Conservation (phyloP, 2,329 filamentous ascomycete species). For the Dothideomycetes sp. region DNA sequence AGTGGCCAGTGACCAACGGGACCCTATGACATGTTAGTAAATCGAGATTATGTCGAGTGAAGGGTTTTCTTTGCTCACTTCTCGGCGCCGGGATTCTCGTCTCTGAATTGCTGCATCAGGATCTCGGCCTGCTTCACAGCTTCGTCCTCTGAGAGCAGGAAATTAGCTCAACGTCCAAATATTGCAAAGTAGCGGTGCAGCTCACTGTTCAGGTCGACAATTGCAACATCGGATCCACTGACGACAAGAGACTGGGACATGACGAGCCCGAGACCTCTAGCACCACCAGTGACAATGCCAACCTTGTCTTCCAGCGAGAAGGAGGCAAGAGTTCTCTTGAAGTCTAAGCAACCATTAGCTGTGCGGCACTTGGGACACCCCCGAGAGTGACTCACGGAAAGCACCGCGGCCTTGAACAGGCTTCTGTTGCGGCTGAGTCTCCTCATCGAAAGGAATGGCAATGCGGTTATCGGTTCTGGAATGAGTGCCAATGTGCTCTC, state of each 20-base stretch:
- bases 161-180: background rate
- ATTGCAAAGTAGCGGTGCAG: no score
- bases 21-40: conserved; percentile 33
- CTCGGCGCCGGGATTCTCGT: conserved; percentile 66
- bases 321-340: conserved; percentile 71
- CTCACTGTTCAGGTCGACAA: conserved; percentile 87
- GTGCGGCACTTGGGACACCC: no score
- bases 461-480: conserved; percentile 73
- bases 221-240: conserved; percentile 77
- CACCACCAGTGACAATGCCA: conserved; percentile 80
- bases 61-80: conserved; percentile 40
- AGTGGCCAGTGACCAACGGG: conserved; percentile 82
- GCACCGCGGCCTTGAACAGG: conserved; percentile 68
- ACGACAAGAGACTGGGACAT: conserved; percentile 89
- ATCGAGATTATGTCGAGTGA: background rate
- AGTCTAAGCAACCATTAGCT: no score
- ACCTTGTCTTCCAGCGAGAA: conserved; percentile 82
- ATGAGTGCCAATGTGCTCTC: conserved; percentile 51
- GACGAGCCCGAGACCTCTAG: conserved; percentile 76
- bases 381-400: conserved; percentile 31
- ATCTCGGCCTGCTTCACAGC: conserved; percentile 64
- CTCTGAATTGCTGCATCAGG: conserved; percentile 64
- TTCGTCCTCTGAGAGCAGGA: conserved; percentile 57
- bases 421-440: conserved; percentile 60
- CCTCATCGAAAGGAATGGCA: conserved; percentile 66